Conservation (phyloP, 805 yeast genomes). For the Metschnikowia reukaufii region DNA sequence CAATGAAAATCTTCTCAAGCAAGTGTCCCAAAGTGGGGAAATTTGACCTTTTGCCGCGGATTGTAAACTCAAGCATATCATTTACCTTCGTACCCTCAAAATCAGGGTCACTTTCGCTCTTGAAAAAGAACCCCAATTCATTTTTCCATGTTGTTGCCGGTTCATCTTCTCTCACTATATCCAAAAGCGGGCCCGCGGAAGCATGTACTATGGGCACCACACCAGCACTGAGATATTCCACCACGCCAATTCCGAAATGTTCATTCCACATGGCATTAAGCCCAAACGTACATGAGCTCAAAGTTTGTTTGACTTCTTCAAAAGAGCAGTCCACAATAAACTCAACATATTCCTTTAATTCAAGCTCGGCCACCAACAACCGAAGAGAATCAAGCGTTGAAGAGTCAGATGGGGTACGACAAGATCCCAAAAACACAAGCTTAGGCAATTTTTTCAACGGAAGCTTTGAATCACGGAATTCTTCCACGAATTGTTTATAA, state of each 20-base stretch:
- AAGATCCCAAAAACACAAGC: constrained; percentile 79
- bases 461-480: constrained; percentile 18
- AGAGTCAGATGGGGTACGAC: constrained; percentile 68
- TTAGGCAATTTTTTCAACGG: constrained; percentile 43
- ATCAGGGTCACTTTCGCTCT: constrained; percentile 71
- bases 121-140: constrained; percentile 80
- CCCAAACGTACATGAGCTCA: constrained; percentile 66
- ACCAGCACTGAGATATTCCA: constrained; percentile 86
- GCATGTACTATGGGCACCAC: constrained; percentile 88
- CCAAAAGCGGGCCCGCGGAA: constrained; percentile 91
- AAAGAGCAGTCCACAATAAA: constrained; percentile 77
- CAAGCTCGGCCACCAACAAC: constrained; percentile 33
- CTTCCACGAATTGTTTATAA: constrained; percentile 53
- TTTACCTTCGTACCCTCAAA: constrained; percentile 25
- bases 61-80: constrained; percentile 8
- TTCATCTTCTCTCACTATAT: constrained; percentile 57
- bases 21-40: constrained; percentile 52
- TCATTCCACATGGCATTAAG: constrained; percentile 99
- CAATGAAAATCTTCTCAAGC: constrained; percentile 44
- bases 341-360: constrained; percentile 38
- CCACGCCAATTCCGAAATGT: constrained; percentile 97
- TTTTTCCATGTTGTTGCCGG: constrained; percentile 29
- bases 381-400: constrained; percentile 53
- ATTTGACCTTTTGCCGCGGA: constrained; percentile 13
- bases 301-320: constrained; percentile 52